A percentile compares a stretch with the other conserved stretches of the same genome.
phyloP scores from a whole-genome alignment of 2,329 filamentous ascomycete genomes.

The Trichoderma sp. region DNA sequence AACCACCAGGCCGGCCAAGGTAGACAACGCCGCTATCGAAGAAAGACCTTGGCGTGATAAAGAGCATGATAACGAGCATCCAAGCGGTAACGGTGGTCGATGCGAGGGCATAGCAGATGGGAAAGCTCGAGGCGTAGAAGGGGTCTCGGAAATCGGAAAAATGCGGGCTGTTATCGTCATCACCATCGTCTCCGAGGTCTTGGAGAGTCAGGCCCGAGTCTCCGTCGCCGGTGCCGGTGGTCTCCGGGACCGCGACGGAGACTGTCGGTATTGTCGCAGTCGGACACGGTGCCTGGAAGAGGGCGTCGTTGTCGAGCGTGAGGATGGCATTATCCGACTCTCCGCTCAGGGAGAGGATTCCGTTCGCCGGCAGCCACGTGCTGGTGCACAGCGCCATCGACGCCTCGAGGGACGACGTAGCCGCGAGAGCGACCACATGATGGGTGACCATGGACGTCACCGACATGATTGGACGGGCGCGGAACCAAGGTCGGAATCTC shows the following conservation, averaged over 20 bases:
- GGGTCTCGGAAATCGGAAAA: slow-evolving; percentile 73
- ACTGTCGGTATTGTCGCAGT: slow-evolving; percentile 34
- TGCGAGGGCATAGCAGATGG: slow-evolving; percentile 90
- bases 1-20: slow-evolving; percentile 78
- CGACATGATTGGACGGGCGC: slow-evolving; percentile 8
- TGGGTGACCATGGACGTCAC: slow-evolving; percentile 1
- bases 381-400: slow-evolving; percentile 46
- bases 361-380: slow-evolving; percentile 49
- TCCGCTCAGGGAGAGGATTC: slow-evolving; percentile 54
- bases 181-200: slow-evolving; percentile 13
- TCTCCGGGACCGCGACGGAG: slow-evolving; percentile 39
- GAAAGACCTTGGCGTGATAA: slow-evolving; percentile 93
- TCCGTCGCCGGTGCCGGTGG: background rate
- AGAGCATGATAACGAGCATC: slow-evolving; percentile 88
- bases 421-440: slow-evolving; percentile 28
- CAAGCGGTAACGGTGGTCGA: slow-evolving; percentile 90
- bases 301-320: slow-evolving; percentile 61
- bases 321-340: slow-evolving; percentile 51
- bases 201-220: slow-evolving; percentile 35
- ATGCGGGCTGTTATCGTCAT: slow-evolving; percentile 23
- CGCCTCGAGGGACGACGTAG: slow-evolving; percentile 37
- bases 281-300: slow-evolving; percentile 52
- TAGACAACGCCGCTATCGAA: slow-evolving; percentile 84
- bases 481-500: background rate
- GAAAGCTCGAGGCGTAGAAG: slow-evolving; percentile 92